phyloP scores from a whole-genome alignment of 352 stramenopile species.

The Globisporangium abappressorium region DNA sequence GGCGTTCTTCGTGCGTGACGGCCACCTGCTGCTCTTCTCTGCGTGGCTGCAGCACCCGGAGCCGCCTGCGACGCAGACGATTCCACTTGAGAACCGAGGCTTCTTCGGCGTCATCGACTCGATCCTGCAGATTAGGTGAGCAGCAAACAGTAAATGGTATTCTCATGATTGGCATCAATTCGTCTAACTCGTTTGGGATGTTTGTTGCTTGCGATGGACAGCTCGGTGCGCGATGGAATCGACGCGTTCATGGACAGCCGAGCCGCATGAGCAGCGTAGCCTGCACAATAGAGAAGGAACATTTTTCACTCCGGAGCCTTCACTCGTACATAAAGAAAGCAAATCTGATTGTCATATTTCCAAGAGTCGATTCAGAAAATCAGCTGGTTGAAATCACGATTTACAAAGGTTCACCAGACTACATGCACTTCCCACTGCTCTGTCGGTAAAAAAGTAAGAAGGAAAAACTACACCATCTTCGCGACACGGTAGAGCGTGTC shows the following conservation, averaged over 20 bases:
- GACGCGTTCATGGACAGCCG: slow-evolving; percentile 61
- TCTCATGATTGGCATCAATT: not conserved
- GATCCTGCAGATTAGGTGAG: slow-evolving; percentile 69
- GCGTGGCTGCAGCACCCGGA: slow-evolving; percentile 76
- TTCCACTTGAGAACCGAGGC: slow-evolving; percentile 58
- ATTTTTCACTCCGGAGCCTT: not conserved
- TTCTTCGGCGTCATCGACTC: slow-evolving; percentile 78
- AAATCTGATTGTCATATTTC: not conserved
- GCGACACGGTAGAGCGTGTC: slow-evolving; percentile 79
- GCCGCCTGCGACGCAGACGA: slow-evolving; percentile 59
- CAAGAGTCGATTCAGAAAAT: not conserved
- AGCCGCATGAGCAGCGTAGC: not conserved
- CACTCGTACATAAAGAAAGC: not conserved
- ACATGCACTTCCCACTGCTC: not conserved
- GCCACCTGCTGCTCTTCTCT: slow-evolving; percentile 65
- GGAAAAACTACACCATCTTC: slow-evolving; percentile 33
- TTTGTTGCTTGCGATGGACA: slow-evolving; percentile 13
- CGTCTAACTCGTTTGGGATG: slow-evolving; percentile 1
- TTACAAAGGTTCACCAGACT: not conserved
- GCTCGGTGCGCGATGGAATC: slow-evolving; percentile 53
- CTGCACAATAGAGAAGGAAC: slow-evolving; percentile 2
- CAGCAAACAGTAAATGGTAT: not conserved
- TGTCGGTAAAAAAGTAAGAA: not conserved
- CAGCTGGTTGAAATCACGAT: not conserved
- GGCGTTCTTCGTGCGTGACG: slow-evolving; percentile 47